A percentile compares a stretch with the other conserved stretches of the same genome.
phyloP scores from a whole-genome alignment of 2,329 filamentous ascomycete genomes.

The Fusarium fracticaudum region DNA sequence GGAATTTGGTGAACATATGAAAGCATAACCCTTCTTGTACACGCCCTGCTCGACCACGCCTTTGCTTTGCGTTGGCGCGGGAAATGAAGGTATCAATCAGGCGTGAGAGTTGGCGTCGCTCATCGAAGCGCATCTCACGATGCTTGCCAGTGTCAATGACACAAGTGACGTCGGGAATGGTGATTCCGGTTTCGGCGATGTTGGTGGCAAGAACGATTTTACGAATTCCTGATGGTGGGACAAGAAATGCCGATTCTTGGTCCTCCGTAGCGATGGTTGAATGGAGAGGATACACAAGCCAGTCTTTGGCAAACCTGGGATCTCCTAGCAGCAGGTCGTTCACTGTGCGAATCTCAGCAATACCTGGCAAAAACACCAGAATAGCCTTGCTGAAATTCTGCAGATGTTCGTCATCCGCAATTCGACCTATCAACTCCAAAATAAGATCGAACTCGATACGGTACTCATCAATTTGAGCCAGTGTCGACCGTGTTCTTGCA shows the following conservation, averaged over 20 bases:
- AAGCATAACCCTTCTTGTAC: constrained; percentile 96
- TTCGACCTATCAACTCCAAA: constrained; percentile 77
- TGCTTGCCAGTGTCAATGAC: constrained; percentile 98
- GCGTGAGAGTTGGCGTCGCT: constrained; percentile 87
- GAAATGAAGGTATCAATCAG: constrained; percentile 96
- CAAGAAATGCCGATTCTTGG: constrained; percentile 89
- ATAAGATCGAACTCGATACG: constrained; percentile 90
- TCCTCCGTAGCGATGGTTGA: constrained; percentile 96
- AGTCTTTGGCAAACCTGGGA: constrained; percentile 76
- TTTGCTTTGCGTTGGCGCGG: constrained; percentile 92
- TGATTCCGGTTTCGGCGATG: constrained; percentile 98
- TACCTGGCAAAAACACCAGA: constrained; percentile 92
- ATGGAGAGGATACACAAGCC: constrained; percentile 90
- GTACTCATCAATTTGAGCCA: constrained; percentile 88
- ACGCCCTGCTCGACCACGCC: constrained; percentile 91
- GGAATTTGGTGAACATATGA: constrained; percentile 90
- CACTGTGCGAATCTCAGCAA: constrained; percentile 88
- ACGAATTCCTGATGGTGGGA: constrained; percentile 82
- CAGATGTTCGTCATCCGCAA: constrained; percentile 75
- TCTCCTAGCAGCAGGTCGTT: constrained; percentile 87
- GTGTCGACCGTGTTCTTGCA: constrained; percentile 75
- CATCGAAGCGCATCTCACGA: constrained; percentile 97
- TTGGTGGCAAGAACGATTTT: constrained; percentile 98
- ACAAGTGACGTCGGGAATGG: constrained; percentile 96
- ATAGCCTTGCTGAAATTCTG: constrained; percentile 85